Conservation (phyloP, 139 green algal genomes). For the Auxenochlorella pyrenoidosa region DNA sequence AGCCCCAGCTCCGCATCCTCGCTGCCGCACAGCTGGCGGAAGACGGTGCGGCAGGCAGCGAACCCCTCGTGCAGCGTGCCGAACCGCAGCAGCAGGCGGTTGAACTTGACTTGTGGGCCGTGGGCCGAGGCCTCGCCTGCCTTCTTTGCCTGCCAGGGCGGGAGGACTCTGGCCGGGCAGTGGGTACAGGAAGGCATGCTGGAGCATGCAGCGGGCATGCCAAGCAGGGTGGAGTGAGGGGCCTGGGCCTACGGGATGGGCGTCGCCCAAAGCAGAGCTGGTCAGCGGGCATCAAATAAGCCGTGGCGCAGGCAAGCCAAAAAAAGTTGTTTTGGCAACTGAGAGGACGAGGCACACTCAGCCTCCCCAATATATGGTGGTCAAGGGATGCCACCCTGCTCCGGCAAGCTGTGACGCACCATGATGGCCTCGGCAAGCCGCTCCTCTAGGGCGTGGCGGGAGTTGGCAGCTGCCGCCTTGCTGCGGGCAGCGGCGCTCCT, state of each 20-base stretch:
- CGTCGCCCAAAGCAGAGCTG: too few species aligned
- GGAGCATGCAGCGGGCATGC: neutral
- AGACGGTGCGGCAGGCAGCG: constrained; percentile 7
- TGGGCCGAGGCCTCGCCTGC: neutral
- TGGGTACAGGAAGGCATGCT: neutral
- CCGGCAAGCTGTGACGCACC: neutral
- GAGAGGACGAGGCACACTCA: too few species aligned
- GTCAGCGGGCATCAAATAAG: too few species aligned
- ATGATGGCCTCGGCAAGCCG: constrained; percentile 23
- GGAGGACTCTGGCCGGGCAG: neutral
- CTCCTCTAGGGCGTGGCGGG: constrained; percentile 1
- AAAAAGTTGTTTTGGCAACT: too few species aligned
- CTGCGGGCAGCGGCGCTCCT: neutral
- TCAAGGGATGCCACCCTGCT: too few species aligned
- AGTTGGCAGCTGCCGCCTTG: neutral
- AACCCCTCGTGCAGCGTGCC: constrained; percentile 26
- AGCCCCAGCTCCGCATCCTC: neutral
- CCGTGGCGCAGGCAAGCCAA: too few species aligned
- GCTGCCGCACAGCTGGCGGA: neutral
- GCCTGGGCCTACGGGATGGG: too few species aligned
- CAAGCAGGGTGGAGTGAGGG: too few species aligned
- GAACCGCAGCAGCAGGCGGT: constrained; percentile 37
- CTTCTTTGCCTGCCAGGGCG: neutral
- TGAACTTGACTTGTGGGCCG: neutral
- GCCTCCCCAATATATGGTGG: neutral